Evolutionary conservation across 1,284 basidiomycete genomes (phyloP), one percentile per base, ranked within the genome.

Genomic region (Papiliotrema terrestris): DNA sequence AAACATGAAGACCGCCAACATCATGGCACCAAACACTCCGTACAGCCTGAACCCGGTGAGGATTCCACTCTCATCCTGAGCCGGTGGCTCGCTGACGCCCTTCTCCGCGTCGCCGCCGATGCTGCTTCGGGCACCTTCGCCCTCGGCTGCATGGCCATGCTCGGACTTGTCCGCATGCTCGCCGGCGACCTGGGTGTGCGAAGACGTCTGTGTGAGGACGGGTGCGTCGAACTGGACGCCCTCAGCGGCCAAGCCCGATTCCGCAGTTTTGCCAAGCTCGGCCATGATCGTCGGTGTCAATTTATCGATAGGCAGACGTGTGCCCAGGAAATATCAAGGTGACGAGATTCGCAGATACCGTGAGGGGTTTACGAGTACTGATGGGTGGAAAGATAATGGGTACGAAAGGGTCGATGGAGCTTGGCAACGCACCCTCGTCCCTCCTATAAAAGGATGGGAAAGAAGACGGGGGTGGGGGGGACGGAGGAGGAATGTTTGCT

Each of bases 221-320:
- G 36, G 36, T 9, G 11, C 36, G 42, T 11, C 42, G 42, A 22
- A 9, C n/a, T 52, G 51, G 19, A 17, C 35, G 13, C 19, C 6
- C 45, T 52, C 51, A 20, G n/a, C 51, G 43, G 43, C 51, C 8
- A 52, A 20, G 22, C 42, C 51, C n/a, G 42, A 32, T 23, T 52
- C 51, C 3, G 26, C 29, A 8, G 13, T 22, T 23, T 42, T 44
- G 9, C n/a, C 49, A 8, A 35, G 8, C 3, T 11, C 20, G 23
- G 49, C 23, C 38, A 32, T 51, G n/a, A 13, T 42, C 19, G 5
- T 32, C n/a, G 45, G 9, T 50, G n/a, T n/a, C n/a, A n/a, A 20
- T 41, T 5, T 4, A 23, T 35, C 4, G 43, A 52, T 29, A 32
- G 49, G 22, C 6, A 25, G 43, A 52, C 49, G 49, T 51, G 35